These are phyloP conservation scores for Hanseniaspora clermontiae DNA, from an alignment of 805 yeast species.

Conservation along the genomic window DNA sequence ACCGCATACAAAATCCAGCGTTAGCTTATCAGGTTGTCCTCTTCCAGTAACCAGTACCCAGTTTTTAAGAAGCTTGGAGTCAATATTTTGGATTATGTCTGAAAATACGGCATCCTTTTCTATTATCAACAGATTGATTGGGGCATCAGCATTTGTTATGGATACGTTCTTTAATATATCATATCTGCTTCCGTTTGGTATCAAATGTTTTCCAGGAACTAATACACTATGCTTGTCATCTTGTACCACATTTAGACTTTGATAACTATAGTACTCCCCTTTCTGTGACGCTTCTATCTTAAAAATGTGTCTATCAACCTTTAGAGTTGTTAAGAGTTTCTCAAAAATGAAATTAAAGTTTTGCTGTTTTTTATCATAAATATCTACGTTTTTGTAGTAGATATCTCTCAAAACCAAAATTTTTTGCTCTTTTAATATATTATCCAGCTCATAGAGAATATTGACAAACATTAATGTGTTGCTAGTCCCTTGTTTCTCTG, in stretches of 20 bases:
- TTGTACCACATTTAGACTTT: not conserved
- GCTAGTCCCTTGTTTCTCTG: not conserved
- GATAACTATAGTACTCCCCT: slow-evolving; percentile 35
- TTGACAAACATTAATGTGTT: slow-evolving; percentile 8
- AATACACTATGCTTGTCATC: slow-evolving; percentile 15
- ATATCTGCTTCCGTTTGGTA: slow-evolving; percentile 30
- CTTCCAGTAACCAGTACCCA: slow-evolving; percentile 46
- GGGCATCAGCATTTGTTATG: not conserved
- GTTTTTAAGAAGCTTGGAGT: not conserved
- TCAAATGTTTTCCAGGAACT: slow-evolving; percentile 19
- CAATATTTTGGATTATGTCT: slow-evolving; percentile 15
- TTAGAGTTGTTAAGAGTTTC: slow-evolving; percentile 30
- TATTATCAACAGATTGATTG: slow-evolving; percentile 28
- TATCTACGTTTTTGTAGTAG: slow-evolving; percentile 47
- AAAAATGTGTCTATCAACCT: slow-evolving; percentile 30
- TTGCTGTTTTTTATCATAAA: slow-evolving; percentile 35
- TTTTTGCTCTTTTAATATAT: not conserved
- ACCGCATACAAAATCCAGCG: slow-evolving; percentile 33
- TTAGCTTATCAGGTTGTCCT: slow-evolving; percentile 55
- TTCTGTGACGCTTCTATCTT: slow-evolving; percentile 49
- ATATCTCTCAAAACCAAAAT: slow-evolving; percentile 40
- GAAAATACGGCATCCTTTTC: slow-evolving; percentile 45
- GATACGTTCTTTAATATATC: slow-evolving; percentile 3
- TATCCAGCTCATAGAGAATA: slow-evolving; percentile 3
- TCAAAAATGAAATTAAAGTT: slow-evolving; percentile 33